These are phyloP conservation scores for Trypanosoma grayi DNA, from an alignment of 208 protist species.

Conservation along the genomic window DNA sequence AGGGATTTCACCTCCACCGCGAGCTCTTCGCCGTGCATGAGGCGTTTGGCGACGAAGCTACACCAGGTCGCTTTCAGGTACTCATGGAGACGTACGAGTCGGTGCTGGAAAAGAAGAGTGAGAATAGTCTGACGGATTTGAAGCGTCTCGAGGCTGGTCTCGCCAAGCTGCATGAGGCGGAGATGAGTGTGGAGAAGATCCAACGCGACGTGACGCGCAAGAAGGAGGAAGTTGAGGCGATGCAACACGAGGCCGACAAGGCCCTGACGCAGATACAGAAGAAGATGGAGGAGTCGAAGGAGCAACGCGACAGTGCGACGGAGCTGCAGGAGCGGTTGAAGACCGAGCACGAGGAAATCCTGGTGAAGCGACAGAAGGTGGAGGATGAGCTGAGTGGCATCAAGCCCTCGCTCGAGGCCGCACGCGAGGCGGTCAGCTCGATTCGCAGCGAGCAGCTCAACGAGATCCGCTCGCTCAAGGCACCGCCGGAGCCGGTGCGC, in stretches of 20 bases:
- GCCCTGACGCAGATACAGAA: constrained; percentile 94
- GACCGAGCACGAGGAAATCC: constrained; percentile 88
- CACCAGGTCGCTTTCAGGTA: constrained; percentile 83
- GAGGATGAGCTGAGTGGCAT: constrained; percentile 93
- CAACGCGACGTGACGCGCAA: constrained; percentile 84
- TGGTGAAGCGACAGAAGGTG: constrained; percentile 73
- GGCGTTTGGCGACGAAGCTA: constrained; percentile 45
- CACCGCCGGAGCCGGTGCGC: constrained; percentile 93
- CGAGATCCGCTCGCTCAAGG: constrained; percentile 94
- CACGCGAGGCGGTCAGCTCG: constrained; percentile 90
- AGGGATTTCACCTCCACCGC: constrained; percentile 77
- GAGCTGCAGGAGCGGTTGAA: constrained; percentile 85
- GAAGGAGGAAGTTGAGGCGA: constrained; percentile 87
- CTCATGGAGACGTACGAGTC: constrained; percentile 84
- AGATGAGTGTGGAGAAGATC: constrained; percentile 89
- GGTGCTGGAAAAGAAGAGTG: constrained; percentile 75
- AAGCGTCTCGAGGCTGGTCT: constrained; percentile 90
- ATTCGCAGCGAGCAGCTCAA: constrained; percentile 94
- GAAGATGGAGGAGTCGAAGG: constrained; percentile 93
- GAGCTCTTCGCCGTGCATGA: constrained; percentile 89
- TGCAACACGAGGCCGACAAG: constrained; percentile 93
- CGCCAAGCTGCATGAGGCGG: constrained; percentile 93
- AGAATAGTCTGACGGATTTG: constrained; percentile 66
- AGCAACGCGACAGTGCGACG: constrained; percentile 90
- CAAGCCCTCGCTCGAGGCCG: constrained; percentile 94